Evolutionary conservation across 1,139 yeast species (phyloP), one percentile per base, ranked within the genome.

Genomic region (Sugiyamaella pinicola): DNA sequence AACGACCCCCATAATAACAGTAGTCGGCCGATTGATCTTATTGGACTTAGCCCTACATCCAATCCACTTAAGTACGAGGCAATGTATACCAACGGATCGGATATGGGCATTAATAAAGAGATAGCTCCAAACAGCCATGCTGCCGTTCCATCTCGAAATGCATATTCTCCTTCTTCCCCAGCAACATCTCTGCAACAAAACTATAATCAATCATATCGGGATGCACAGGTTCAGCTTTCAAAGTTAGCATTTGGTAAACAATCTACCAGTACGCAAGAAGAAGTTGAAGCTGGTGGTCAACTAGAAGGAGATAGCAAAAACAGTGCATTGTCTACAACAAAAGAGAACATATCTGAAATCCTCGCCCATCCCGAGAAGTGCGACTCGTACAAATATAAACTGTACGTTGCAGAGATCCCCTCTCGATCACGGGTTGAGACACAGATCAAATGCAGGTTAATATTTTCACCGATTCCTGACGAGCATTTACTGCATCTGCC

Each of bases 351-450:
- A 8, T 31, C 51, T 2, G 46, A 47, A 18, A 47, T 47, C 24
- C 40, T 47, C 15, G 46, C 45, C 8, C 34, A 31, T 31, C 51
- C 51, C 2, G 46, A 47, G 13, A 29, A 33, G 21, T 46, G 43
- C 18, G 45, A 47, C 21, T 15, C 38, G 15, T 47, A 47, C 54
- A 89, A 88, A 7, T 86, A 82, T 69, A 73, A 77, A 51, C 64
- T 91, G 55, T 70, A 72, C 28, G 73, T 90, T 1, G 72, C 77
- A 10, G 85, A 83, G 52, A 72, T 91, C 48, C 97, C 97, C 1
- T 71, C 79, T 9, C 83, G 83, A 61, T 88, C 96, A 8, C 80
- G 99, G 60, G 98, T 93, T 4, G 99, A 93, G 70, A 93, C 97
- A 18, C 98, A 93, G 72, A 88, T 91, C 66, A 91, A 89, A 68